Evolutionary conservation across 257 asterid genomes (phyloP), one percentile per base, ranked within the genome.

Genomic region (Ligustrum vulgare): DNA sequence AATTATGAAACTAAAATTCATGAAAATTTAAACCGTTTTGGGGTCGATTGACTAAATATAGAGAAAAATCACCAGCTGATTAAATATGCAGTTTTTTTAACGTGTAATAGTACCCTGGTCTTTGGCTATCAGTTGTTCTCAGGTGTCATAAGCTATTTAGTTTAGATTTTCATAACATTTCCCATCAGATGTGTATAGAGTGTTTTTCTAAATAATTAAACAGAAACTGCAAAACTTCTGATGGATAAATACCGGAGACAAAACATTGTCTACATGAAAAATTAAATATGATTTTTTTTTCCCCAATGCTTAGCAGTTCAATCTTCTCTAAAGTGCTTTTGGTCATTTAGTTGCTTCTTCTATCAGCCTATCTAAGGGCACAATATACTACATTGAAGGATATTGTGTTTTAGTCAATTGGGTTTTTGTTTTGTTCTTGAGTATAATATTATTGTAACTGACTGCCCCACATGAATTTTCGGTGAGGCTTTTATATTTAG

Each of bases 401-500:
- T 49, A 70, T 18, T 77, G 62, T 36, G 36, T 12, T 25, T 54
- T 62, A 10, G 31, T 54, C 63, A n/a, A 60, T 12, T 43, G 3
- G 33, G 11, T 2, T 72, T 39, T 67, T 74, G 23, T 45, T 45
- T 6, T n/a, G n/a, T 63, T 69, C 56, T 51, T 67, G 51, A 72
- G 63, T 67, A 43, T 58, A 20, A 31, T 35, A 43, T 58, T 15
- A 31, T 5, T 22, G 56, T 56, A 51, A 72, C 16, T 34, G 15
- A 33, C 25, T 76, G 76, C 25, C 56, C 56, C 16, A 32, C 31
- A 20, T 8, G 32, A 64, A 69, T 71, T 62, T 62, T 28, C 18
- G 72, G 54, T 72, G 49, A 60, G 73, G 79, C 47, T 80, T 36
- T 54, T 70, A 31, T 37, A 56, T 37, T 33, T 71, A 60, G 43